phyloP scores from a whole-genome alignment of 1,139 yeast genomes.

The Sugiyamaella paludigena region DNA sequence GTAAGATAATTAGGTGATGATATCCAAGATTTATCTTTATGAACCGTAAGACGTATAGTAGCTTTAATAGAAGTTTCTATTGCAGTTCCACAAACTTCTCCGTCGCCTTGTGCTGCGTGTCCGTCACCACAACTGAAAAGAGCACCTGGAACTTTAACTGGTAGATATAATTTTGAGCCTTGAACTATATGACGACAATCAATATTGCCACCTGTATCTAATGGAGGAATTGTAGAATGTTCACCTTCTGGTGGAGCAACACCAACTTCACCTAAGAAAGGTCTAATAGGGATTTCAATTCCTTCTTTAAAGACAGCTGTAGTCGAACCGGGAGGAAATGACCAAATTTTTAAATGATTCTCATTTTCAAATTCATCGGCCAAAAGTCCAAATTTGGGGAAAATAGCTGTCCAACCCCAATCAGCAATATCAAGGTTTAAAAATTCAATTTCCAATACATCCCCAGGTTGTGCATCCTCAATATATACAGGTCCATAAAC shows the following conservation, averaged over 20 bases:
- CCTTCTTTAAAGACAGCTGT: slow-evolving; percentile 19
- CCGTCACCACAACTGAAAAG: slow-evolving; percentile 22
- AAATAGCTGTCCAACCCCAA: slow-evolving; percentile 23
- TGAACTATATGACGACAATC: slow-evolving; percentile 17
- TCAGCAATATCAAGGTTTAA: slow-evolving; percentile 17
- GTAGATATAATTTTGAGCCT: slow-evolving; percentile 19
- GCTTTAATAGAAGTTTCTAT: slow-evolving; percentile 19
- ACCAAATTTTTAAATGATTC: slow-evolving; percentile 17
- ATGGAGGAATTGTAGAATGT: slow-evolving; percentile 20
- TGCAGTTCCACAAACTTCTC: slow-evolving; percentile 21
- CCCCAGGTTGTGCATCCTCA: slow-evolving; percentile 20
- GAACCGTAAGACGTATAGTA: slow-evolving; percentile 16
- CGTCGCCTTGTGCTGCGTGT: slow-evolving; percentile 22
- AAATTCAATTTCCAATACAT: slow-evolving; percentile 19
- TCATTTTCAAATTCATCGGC: slow-evolving; percentile 16
- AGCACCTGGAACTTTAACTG: slow-evolving; percentile 20
- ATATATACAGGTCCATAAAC: slow-evolving; percentile 21
- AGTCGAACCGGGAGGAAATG: slow-evolving; percentile 14
- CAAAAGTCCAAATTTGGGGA: slow-evolving; percentile 19
- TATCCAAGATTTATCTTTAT: slow-evolving; percentile 18
- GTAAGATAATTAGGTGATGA: slow-evolving; percentile 16
- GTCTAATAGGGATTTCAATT: slow-evolving; percentile 20
- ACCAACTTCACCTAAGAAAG: slow-evolving; percentile 20
- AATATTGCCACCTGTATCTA: slow-evolving; percentile 21
- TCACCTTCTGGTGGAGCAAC: slow-evolving; percentile 20